Evolutionary conservation across 2,329 filamentous ascomycete species (phyloP).

Genomic region (Diatrype stigma): DNA sequence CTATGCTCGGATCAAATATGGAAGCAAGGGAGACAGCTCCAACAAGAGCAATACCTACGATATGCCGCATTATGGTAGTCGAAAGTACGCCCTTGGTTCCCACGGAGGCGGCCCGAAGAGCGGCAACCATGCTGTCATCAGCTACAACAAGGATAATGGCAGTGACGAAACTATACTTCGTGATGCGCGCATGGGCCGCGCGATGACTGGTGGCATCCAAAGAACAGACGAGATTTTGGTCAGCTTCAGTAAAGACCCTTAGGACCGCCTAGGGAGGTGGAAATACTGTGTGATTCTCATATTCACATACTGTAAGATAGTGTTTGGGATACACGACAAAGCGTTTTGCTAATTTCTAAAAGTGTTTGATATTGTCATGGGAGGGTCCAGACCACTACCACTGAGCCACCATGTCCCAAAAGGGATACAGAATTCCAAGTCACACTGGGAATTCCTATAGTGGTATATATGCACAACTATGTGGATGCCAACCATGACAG

Average conservation of each 20-base stretch:
- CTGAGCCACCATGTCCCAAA: too few species aligned
- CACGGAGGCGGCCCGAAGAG: background rate
- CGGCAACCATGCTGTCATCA: background rate
- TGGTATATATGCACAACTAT: too few species aligned
- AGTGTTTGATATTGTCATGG: too few species aligned
- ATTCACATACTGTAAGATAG: too few species aligned
- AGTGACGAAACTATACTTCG: conserved; percentile 4
- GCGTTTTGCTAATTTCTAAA: too few species aligned
- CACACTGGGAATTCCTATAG: too few species aligned
- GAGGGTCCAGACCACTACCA: too few species aligned
- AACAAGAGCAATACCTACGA: background rate
- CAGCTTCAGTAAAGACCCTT: background rate
- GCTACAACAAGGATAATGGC: background rate
- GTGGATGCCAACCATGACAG: too few species aligned
- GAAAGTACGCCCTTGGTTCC: background rate
- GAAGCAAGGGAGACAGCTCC: background rate
- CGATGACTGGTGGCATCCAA: background rate
- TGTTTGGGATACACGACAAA: too few species aligned
- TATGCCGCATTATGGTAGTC: background rate
- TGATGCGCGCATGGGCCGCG: background rate
- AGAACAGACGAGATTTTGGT: conserved; percentile 3
- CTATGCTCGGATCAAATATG: conserved; percentile 20
- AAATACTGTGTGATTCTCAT: too few species aligned
- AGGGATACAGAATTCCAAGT: too few species aligned
- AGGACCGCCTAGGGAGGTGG: too few species aligned